Base-by-base conservation (phyloP, 805 yeast species). In the Wickerhamomyces subpelliculosus region DNA sequence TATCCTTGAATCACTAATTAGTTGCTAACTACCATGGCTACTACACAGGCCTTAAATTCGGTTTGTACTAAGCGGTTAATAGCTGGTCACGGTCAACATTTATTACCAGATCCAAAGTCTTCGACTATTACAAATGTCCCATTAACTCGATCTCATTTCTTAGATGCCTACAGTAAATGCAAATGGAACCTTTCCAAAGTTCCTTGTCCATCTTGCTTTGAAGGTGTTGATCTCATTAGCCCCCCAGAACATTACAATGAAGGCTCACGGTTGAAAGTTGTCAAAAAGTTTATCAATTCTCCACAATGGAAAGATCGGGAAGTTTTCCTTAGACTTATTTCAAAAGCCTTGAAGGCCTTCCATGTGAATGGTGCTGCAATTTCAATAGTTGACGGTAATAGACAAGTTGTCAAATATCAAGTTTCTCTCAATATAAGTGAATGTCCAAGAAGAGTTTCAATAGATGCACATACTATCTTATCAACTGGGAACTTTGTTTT, bases 391-490 rank as follows among this genome's bases (percentile, higher is more conserved):
- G 73, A 71, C 37, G 53, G 67, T 10, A 61, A 60, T 14, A 61
- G 62, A 32, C 82, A 76, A 32, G 41, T 68, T 9, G 65, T 78
- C 17, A 75, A 76, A 48, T 65, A 61, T 47, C 73, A 73, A 39
- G 60, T 67, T 9, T 64, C 72, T 7, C 59, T 78, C 26, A 69
- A 68, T 5, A 58, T 71, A 39, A 63, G 57, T n/a, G 74, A 67
- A 40, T 67, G 77, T 35, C 77, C 78, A 11, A 63, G 86, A 37
- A 58, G 56, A 17, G 60, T 77, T 2, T 77, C 87, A 8, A 57
- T 84, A 33, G 93, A 84, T 53, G 77, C 77, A 8, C 90, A 84
- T 58, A 67, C 87, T 0, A 67, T 84, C 2, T 58, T 84, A 26
- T 79, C 88, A 0, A 55, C 64, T 7, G 77, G 67, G 2, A 67